Conservation (phyloP, 202 grass and related monocot genomes). For the Zoysia matrella region DNA sequence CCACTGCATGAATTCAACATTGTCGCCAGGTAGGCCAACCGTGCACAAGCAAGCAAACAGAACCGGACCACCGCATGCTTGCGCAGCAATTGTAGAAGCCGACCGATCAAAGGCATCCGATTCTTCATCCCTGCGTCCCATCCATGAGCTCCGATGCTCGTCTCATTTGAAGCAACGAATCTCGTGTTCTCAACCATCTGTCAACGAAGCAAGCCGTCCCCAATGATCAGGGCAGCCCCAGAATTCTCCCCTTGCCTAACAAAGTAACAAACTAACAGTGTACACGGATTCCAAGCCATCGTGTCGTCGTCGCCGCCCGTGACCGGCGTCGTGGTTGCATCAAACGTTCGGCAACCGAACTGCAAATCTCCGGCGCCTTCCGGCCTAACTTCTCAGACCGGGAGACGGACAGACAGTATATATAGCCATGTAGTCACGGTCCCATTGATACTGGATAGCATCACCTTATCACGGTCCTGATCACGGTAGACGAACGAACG, state of each 20-base stretch:
- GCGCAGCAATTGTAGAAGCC: constrained; percentile 32
- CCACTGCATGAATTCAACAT: background rate
- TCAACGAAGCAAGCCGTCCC: constrained; percentile 2
- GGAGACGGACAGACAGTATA: constrained; percentile 8
- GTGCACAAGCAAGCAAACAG: background rate
- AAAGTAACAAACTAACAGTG: constrained; percentile 36
- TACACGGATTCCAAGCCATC: background rate
- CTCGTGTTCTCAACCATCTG: background rate
- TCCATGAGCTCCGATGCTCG: background rate
- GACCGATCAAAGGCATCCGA: constrained; percentile 41
- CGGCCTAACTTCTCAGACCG: background rate
- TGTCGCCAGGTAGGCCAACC: background rate
- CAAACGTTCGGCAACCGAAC: constrained; percentile 50
- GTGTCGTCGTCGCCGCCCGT: constrained; percentile 1
- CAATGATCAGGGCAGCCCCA: background rate
- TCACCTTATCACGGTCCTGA: background rate
- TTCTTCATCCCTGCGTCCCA: background rate
- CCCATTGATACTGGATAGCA: constrained; percentile 16
- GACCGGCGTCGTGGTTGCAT: constrained; percentile 6
- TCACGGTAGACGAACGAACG: background rate
- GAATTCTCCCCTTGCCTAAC: background rate
- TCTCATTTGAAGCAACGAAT: constrained; percentile 42
- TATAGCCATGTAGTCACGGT: constrained; percentile 27
- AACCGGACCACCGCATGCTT: background rate
- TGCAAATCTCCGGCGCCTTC: constrained; percentile 28